Percentiles rank a stretch among this genome's conserved stretches.
These are phyloP conservation scores for Chalciporus sphaerocephalus DNA, from an alignment of 768 basidiomycete species.

Conservation along the genomic window DNA sequence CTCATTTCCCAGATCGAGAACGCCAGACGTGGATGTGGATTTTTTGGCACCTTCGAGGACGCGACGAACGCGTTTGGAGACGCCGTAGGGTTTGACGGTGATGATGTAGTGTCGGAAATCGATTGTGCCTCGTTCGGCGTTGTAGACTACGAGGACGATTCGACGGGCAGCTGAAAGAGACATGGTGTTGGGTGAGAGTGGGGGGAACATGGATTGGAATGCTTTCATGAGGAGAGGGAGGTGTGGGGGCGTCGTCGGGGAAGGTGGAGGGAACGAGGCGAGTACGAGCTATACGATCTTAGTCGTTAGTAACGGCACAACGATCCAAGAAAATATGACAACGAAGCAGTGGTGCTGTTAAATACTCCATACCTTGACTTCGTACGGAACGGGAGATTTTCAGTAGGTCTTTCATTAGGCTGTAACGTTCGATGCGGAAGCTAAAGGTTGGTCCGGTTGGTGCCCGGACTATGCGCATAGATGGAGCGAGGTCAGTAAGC, in stretches of 20 bases:
- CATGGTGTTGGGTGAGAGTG: constrained; percentile 77
- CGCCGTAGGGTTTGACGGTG: constrained; percentile 90
- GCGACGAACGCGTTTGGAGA: constrained; percentile 85
- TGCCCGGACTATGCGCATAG: constrained; percentile 79
- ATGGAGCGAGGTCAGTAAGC: constrained; percentile 78
- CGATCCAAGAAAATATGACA: neutral
- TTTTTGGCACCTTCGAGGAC: constrained; percentile 64
- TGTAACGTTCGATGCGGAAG: constrained; percentile 90
- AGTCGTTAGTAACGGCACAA: neutral
- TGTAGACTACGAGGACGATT: constrained; percentile 91
- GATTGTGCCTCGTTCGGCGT: constrained; percentile 76
- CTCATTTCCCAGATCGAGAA: constrained; percentile 83
- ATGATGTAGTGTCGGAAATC: constrained; percentile 95
- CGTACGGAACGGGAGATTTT: constrained; percentile 61
- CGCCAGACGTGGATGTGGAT: constrained; percentile 28
- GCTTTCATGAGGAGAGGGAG: constrained; percentile 90
- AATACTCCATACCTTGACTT: constrained; percentile 83
- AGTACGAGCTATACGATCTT: constrained; percentile 63
- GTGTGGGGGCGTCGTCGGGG: constrained; percentile 73
- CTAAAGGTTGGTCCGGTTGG: constrained; percentile 91
- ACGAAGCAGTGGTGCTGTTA: constrained; percentile 85
- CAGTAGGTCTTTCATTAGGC: constrained; percentile 79
- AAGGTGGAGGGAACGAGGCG: constrained; percentile 76
- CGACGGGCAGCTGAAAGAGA: constrained; percentile 86
- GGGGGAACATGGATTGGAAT: constrained; percentile 94